A percentile compares a stretch with the other conserved stretches of the same genome.
phyloP scores from a whole-genome alignment of 305 asterid genomes.

The Plantago rigida region DNA sequence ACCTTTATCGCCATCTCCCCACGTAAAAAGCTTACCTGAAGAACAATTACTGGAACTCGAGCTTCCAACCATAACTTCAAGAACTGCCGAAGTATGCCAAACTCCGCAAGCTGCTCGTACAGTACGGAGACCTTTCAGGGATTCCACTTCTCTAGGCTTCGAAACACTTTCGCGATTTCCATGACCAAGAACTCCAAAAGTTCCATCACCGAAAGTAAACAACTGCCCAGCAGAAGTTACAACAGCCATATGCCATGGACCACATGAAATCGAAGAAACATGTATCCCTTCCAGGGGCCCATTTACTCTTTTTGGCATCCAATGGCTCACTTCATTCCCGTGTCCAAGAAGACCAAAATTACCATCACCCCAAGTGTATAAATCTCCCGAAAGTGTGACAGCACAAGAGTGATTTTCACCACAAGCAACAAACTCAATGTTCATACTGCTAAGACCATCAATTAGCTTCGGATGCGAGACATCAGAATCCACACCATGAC shows the following conservation, averaged over 20 bases:
- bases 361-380: slow-evolving; percentile 95
- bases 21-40: slow-evolving; percentile 75
- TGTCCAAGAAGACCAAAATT: slow-evolving; percentile 82
- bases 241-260: slow-evolving; percentile 93
- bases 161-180: slow-evolving; percentile 63
- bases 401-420: slow-evolving; percentile 85
- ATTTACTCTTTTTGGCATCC: slow-evolving; percentile 76
- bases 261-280: slow-evolving; percentile 76
- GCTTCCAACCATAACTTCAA: slow-evolving; percentile 79
- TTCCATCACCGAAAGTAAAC: slow-evolving; percentile 86
- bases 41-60: slow-evolving; percentile 78
- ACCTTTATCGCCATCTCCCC: slow-evolving; percentile 90
- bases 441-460: slow-evolving; percentile 54
- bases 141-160: slow-evolving; percentile 75
- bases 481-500: slow-evolving; percentile 89
- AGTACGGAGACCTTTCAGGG: slow-evolving; percentile 79
- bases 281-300: slow-evolving; percentile 79
- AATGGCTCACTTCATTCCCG: slow-evolving; percentile 80
- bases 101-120: slow-evolving; percentile 79
- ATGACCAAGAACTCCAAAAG: slow-evolving; percentile 89
- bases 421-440: slow-evolving; percentile 77
- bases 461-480: slow-evolving; percentile 72
- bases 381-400: slow-evolving; percentile 76
- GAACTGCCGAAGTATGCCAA: slow-evolving; percentile 96
- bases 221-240: slow-evolving; percentile 86